Evolutionary conservation across 768 basidiomycete genomes (phyloP).

Genomic region (Cystofilobasidium ferigula): DNA sequence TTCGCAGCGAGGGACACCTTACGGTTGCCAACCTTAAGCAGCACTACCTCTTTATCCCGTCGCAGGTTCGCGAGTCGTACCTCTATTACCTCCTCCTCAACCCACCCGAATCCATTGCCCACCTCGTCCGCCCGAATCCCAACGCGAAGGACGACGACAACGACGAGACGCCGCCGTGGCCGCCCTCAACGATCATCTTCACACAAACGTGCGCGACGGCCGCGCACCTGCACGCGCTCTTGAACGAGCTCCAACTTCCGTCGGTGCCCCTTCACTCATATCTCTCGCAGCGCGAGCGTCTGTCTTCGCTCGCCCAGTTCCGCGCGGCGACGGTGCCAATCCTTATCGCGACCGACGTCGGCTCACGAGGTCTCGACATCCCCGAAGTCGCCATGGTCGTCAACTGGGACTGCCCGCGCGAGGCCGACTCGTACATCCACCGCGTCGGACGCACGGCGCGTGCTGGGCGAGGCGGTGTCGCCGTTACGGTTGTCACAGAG

Average conservation of each 20-base stretch:
- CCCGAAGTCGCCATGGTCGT: conserved; percentile 91
- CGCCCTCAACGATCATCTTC: conserved; percentile 70
- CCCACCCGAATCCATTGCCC: conserved; percentile 66
- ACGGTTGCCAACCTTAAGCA: conserved; percentile 83
- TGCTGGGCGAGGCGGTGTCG: conserved; percentile 76
- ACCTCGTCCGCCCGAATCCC: conserved; percentile 47
- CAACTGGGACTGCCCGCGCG: conserved; percentile 87
- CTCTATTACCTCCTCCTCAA: conserved; percentile 79
- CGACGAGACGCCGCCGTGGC: conserved; percentile 52
- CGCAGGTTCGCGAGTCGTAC: conserved; percentile 85
- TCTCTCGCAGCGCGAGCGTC: conserved; percentile 78
- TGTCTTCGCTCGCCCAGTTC: conserved; percentile 74
- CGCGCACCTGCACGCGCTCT: conserved; percentile 63
- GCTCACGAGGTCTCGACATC: conserved; percentile 87
- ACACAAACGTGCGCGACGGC: conserved; percentile 71
- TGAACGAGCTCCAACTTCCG: conserved; percentile 68
- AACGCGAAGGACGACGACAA: conserved; percentile 44
- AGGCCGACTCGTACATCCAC: conserved; percentile 85
- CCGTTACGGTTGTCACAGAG: conserved; percentile 91
- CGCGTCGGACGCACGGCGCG: conserved; percentile 88
- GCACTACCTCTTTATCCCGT: conserved; percentile 80
- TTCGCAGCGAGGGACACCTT: conserved; percentile 41
- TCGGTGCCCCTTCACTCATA: conserved; percentile 85
- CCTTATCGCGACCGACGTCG: conserved; percentile 88
- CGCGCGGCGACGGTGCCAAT: conserved; percentile 77